phyloP scores from a whole-genome alignment of 768 basidiomycete genomes.

The Tricholoma flavovirens region DNA sequence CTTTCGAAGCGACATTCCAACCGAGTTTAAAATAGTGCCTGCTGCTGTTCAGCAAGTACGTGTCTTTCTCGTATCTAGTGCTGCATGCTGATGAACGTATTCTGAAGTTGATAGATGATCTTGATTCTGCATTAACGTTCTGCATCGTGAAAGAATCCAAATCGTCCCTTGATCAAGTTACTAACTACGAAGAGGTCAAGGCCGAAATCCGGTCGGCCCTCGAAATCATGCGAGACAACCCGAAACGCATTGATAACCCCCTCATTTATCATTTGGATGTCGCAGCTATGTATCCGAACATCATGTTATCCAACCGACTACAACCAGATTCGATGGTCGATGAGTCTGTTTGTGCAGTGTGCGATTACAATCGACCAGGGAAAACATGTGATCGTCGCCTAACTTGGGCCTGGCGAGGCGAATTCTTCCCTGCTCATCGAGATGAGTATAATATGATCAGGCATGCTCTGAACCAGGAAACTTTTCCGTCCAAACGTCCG shows the following conservation, averaged over 20 bases:
- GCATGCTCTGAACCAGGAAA: slow-evolving; percentile 92
- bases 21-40: slow-evolving; percentile 93
- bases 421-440: slow-evolving; percentile 94
- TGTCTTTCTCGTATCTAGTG: slow-evolving; percentile 2
- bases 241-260: slow-evolving; percentile 82
- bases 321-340: slow-evolving; percentile 98
- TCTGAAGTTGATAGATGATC: slow-evolving; percentile 80
- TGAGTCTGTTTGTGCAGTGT: slow-evolving; percentile 94
- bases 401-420: slow-evolving; percentile 98
- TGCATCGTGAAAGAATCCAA: slow-evolving; percentile 84
- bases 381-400: slow-evolving; percentile 92
- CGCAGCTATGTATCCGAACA: slow-evolving; percentile 99
- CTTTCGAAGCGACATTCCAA: slow-evolving; percentile 91
- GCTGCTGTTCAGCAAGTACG: slow-evolving; percentile 74
- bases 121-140: slow-evolving; percentile 89
- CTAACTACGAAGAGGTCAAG: slow-evolving; percentile 93
- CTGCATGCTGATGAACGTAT: slow-evolving; percentile 3
- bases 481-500: slow-evolving; percentile 77
- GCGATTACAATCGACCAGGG: slow-evolving; percentile 95
- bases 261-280: slow-evolving; percentile 99
- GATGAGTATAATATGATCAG: slow-evolving; percentile 99
- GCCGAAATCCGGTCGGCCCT: slow-evolving; percentile 68
- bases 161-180: slow-evolving; percentile 72
- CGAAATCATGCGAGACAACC: slow-evolving; percentile 87
- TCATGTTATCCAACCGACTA: slow-evolving; percentile 99